Evolutionary conservation across 495 filamentous ascomycete genomes (phyloP), one percentile per base, ranked within the genome.

Genomic region (Penicillium argentinense): DNA sequence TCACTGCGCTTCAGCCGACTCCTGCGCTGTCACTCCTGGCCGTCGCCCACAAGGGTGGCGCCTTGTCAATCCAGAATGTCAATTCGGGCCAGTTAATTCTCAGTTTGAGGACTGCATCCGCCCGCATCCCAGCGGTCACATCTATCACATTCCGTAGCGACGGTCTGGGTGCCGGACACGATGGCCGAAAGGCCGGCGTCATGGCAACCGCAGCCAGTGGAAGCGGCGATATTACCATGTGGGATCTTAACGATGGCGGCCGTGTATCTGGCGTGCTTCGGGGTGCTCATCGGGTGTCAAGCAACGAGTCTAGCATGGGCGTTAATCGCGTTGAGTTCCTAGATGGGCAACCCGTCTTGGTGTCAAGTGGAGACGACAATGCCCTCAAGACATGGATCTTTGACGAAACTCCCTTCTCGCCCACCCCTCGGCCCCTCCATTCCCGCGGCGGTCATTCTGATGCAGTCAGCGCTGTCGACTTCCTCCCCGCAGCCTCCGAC

Each of bases 311-410:
- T 24, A 67, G 65, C 1, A 71, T 72, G 27, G 82, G 82, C 23
- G 74, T 86, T 9, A 93, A 83, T 62, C 88, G 86, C 50, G 68
- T 93, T 21, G 88, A 97, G 59, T 99, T 97, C 58, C 72, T 99
- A 14, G 70, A 86, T n/a, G 91, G 91, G 2, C 95, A 97, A 60
- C 87, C 88, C 12, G 83, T 97, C 1, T 77, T 99, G 23, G 77
- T 97, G 22, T 95, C 91, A 3, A 89, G 87, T 46, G 95, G 91
- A 18, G 76, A 87, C 25, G 93, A 99, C 64, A 99, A 99, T 64
- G 87, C 89, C 24, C 71, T 99, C 29, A 95, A 89, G 62, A 89
- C 86, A 3, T 97, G 91, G 91, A 91, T 96, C 48, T 95, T 97
- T 53, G 89, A 96, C 58, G 83, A 91, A 47, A 83, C 83, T 2